Conservation (phyloP, 2,329 filamentous ascomycete genomes). For the Aspergillus sp. region DNA sequence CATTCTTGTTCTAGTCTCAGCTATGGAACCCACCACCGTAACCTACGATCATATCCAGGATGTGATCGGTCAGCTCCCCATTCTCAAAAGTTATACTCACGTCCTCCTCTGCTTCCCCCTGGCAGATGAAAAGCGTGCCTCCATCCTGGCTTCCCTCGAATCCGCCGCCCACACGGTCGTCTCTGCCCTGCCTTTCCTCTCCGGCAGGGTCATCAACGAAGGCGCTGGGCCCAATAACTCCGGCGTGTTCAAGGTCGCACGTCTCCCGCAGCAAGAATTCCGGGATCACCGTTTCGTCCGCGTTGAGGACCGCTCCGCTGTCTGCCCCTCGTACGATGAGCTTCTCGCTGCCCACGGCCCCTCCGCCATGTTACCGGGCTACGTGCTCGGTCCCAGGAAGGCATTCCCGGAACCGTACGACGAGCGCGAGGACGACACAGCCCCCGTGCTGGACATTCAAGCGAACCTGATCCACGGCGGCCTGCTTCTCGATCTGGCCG, state of each 20-base stretch:
- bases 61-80: conserved; percentile 22
- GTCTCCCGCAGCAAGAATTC: background rate
- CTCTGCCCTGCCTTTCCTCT: conserved; percentile 15
- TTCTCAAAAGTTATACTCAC: conserved; percentile 23
- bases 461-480: conserved; percentile 25
- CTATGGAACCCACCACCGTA: background rate
- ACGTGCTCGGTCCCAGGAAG: conserved; percentile 26
- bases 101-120: conserved; percentile 21
- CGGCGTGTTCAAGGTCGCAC: conserved; percentile 13
- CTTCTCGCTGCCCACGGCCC: conserved; percentile 20
- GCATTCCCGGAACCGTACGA: conserved; percentile 29
- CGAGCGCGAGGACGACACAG: conserved; percentile 10
- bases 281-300: conserved; percentile 6
- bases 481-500: conserved; percentile 21
- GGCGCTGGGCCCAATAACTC: conserved; percentile 4
- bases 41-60: conserved; percentile 16
- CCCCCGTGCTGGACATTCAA: conserved; percentile 26
- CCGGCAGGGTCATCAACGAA: conserved; percentile 15
- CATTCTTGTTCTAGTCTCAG: background rate
- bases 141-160: conserved; percentile 7
- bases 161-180: conserved; percentile 10
- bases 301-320: conserved; percentile 9
- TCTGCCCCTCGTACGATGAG: conserved; percentile 1
- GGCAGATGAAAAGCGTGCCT: background rate
- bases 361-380: conserved; percentile 30